Base-by-base conservation (phyloP, 2,329 filamentous ascomycete genomes). In the Ophiosphaerella herpotricha region DNA sequence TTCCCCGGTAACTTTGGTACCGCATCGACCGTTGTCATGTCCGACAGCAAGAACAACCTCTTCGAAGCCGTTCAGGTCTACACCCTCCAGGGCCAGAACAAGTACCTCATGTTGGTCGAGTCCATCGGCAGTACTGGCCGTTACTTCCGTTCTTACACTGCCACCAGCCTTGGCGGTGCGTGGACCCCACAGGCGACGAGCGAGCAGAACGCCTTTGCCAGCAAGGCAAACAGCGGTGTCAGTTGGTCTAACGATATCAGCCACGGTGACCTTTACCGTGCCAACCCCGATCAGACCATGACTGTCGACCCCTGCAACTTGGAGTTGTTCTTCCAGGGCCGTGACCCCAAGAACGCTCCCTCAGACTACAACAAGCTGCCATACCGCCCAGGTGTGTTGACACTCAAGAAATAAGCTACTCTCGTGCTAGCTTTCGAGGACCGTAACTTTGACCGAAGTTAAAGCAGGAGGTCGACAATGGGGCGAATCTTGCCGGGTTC, bases 51-150 rank as follows among this genome's bases (percentile, higher is more conserved):
- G 12, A 77, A 82, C 64, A 82, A 85, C 63, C 75, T 88, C 1
- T 87, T 87, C 67, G 85, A 88, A 63, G 84, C 84, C 0, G 83
- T 86, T 0, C 81, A 87, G 60, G 85, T 88, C 38, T 88, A 88
- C 73, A 85, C 78, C 2, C 61, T 87, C 49, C 39, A 86, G 29
- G 82, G 80, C 24, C 75, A 80, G 58, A 76, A 75, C 55, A 71
- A 79, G 55, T 88, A 87, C 70, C 80, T 88, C 48, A 87, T 88
- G 82, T 79, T 88, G n/a, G 83, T 88, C 31, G 85, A 88, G 68
- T 76, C 82, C 0, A 80, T 82, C 37, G 85, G 85, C 71, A 77
- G 29, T 3, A 4, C 18, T 21, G 85, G 85, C 1, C 79, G 85
- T 2, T 88, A 82, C 71, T 87, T 88, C 80, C 83, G 85, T 49